Evolutionary conservation across 345 rosid genomes (phyloP), one percentile per base, ranked within the genome.

Genomic region (Ceriops decandra): DNA sequence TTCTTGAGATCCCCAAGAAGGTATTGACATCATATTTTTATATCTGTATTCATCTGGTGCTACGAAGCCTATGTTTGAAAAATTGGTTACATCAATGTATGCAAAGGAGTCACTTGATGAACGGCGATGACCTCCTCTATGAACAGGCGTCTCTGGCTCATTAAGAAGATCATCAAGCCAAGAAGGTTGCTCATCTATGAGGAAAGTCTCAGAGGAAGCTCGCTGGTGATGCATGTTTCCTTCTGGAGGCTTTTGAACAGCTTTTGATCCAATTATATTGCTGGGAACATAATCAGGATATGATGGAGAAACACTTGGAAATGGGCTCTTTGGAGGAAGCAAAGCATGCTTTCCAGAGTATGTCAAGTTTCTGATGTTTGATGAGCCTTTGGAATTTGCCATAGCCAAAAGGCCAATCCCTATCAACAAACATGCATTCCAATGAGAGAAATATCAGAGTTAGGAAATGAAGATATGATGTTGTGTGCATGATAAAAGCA

Each of bases 261-360:
- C 83, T 81, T 88, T 92, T 58, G 88, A 80, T 79, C 95, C 90
- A 77, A 76, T 72, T 57, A 80, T 72, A 76, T 72, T 79, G 68
- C 72, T 73, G 9, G 97, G 88, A 31, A 78, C 75, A 85, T 80
- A 81, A 68, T 95, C 99, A 57, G 79, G 75, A 76, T 52, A 52
- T 51, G 27, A n/a, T 4, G 47, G 11, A 30, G 26, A 32, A 27
- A 52, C 4, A 20, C 22, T 20, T 10, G 59, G 26, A 52, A 19
- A 92, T 1, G 99, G 99, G 59, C 82, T 88, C 78, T 82, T 95
- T 7, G 99, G 99, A 73, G 99, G 99, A 67, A 95, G 96, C 67
- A 86, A 82, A 68, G 97, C 83, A 66, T 90, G 83, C 79, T 83
- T 95, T 68, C 91, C 93, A 15, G 91, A 68, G 82, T 81, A 79